A percentile compares a stretch with the other conserved stretches of the same genome.
phyloP scores from a whole-genome alignment of 176 grass and related monocot species.

The Juncus effusus region DNA sequence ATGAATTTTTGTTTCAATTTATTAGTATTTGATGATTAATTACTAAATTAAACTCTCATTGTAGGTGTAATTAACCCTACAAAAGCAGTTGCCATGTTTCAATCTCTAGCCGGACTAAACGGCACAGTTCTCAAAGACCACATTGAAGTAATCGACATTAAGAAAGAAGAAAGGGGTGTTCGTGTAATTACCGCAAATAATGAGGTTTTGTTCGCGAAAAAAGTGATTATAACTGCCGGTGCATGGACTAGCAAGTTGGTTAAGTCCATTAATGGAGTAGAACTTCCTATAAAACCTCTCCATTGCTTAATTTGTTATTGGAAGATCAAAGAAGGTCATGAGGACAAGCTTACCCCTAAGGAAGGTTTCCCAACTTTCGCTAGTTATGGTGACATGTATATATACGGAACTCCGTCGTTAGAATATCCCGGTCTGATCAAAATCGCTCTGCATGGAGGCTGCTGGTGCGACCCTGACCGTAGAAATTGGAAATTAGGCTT shows the following conservation, averaged over 20 bases:
- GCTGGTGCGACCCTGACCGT: conserved; percentile 61
- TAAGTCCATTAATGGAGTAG: conserved; percentile 21
- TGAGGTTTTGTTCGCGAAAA: conserved; percentile 42
- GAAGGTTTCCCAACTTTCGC: conserved; percentile 86
- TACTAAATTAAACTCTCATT: background rate
- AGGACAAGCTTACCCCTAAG: conserved; percentile 38
- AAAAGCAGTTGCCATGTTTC: conserved; percentile 96
- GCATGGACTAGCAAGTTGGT: conserved; percentile 61
- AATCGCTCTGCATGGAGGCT: conserved; percentile 65
- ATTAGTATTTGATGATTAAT: background rate
- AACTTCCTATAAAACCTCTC: conserved; percentile 58
- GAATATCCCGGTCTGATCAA: conserved; percentile 92
- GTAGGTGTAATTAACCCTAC: conserved; percentile 79
- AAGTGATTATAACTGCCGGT: conserved; percentile 57
- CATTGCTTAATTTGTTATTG: conserved; percentile 80
- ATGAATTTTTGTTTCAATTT: background rate
- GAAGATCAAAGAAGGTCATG: conserved; percentile 51
- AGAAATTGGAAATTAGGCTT: conserved; percentile 49
- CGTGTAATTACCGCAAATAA: conserved; percentile 30
- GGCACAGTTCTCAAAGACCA: conserved; percentile 60
- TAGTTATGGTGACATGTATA: conserved; percentile 65
- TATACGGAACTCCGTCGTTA: conserved; percentile 78
- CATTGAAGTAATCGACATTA: conserved; percentile 42
- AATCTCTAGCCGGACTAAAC: conserved; percentile 48
- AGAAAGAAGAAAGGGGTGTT: conserved; percentile 29